phyloP scores from a whole-genome alignment of 805 yeast species.

The Candida nanaspora region DNA sequence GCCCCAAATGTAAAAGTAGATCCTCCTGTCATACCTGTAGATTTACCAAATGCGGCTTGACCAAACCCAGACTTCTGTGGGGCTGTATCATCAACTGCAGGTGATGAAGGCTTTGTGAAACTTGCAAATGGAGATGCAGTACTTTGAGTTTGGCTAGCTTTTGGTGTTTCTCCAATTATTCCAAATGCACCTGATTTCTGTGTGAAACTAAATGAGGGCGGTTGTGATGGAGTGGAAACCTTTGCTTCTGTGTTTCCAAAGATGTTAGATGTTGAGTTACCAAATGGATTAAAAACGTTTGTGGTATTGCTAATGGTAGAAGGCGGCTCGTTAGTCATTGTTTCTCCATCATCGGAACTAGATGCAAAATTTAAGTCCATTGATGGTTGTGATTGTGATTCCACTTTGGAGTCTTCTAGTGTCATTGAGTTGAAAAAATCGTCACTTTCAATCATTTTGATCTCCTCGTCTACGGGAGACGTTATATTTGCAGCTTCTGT shows the following conservation, averaged over 20 bases:
- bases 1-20: constrained; percentile 7
- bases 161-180: too few species aligned
- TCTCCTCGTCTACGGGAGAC: too few species aligned
- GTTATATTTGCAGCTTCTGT: too few species aligned
- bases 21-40: constrained; percentile 3
- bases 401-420: neutral
- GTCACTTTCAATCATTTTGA: neutral
- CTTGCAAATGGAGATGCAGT: too few species aligned
- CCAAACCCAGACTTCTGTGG: constrained; percentile 6
- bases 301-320: neutral
- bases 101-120: too few species aligned
- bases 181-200: constrained; percentile 14
- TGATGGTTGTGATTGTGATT: neutral
- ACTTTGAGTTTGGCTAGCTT: too few species aligned
- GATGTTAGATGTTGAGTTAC: neutral
- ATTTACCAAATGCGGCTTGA: constrained; percentile 7
- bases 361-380: too few species aligned
- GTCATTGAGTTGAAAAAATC: neutral
- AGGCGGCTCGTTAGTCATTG: neutral
- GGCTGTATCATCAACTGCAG: too few species aligned
- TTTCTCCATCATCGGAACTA: too few species aligned
- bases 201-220: neutral
- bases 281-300: neutral
- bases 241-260: neutral
- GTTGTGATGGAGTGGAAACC: neutral